These are phyloP conservation scores for Neohortaea acidophila DNA, from an alignment of 495 filamentous ascomycete species.

Conservation along the genomic window DNA sequence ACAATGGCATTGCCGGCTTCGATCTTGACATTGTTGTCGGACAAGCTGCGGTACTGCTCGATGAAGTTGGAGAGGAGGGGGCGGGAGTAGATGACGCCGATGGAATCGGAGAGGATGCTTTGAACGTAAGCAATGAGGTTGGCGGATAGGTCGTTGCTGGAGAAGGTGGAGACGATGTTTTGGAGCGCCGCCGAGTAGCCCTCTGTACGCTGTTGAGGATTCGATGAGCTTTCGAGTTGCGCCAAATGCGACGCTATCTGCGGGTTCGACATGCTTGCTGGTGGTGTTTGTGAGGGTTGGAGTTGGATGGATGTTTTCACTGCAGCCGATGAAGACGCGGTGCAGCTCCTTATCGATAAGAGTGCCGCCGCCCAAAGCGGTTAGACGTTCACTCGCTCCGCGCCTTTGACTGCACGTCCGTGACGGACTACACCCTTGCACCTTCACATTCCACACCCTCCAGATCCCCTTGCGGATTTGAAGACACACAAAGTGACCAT, in stretches of 20 bases:
- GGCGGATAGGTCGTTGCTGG: slow-evolving; percentile 38
- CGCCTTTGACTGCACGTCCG: no score
- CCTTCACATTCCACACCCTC: no score
- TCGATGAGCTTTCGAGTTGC: slow-evolving; percentile 7
- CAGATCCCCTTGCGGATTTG: no score
- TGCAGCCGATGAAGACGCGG: neutral
- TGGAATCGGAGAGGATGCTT: slow-evolving; percentile 47
- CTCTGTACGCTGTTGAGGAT: slow-evolving; percentile 16
- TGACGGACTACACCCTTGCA: no score
- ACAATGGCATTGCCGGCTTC: slow-evolving; percentile 55
- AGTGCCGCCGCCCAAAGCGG: no score
- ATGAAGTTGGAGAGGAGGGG: slow-evolving; percentile 56
- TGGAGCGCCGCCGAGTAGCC: slow-evolving; percentile 53
- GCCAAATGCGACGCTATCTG: slow-evolving; percentile 7
- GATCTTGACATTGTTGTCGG: slow-evolving; percentile 45
- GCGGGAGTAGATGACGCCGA: slow-evolving; percentile 63
- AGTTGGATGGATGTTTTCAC: no score
- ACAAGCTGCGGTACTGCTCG: slow-evolving; percentile 38
- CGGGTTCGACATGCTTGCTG: slow-evolving; percentile 7
- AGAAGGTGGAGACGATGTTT: slow-evolving; percentile 42
- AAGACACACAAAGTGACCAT: no score
- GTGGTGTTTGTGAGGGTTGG: neutral
- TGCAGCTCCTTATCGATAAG: neutral
- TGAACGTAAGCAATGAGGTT: slow-evolving; percentile 57
- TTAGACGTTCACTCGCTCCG: no score